A percentile compares a stretch with the other conserved stretches of the same genome.
These are phyloP conservation scores for Boletus rufocinnamomeus DNA, from an alignment of 768 basidiomycete genomes.

Conservation along the genomic window DNA sequence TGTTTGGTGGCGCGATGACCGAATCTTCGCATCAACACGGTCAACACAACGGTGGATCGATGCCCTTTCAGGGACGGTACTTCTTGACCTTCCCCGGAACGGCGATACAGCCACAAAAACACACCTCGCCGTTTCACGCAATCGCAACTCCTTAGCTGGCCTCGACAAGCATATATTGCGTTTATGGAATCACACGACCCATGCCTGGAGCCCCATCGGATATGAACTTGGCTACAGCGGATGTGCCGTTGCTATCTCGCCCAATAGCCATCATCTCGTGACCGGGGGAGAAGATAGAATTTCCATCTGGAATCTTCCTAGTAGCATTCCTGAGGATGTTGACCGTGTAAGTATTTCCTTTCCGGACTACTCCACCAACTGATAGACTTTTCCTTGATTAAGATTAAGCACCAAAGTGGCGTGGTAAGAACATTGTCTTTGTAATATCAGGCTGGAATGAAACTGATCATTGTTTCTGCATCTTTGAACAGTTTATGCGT, in stretches of 20 bases:
- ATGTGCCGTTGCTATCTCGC: slow-evolving; percentile 12
- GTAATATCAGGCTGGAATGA: not conserved
- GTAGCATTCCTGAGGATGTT: not conserved
- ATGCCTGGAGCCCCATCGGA: slow-evolving; percentile 3
- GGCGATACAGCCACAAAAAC: not conserved
- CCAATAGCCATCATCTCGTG: slow-evolving; percentile 8
- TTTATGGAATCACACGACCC: slow-evolving; percentile 11
- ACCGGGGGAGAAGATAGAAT: slow-evolving; percentile 14
- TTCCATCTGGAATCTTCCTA: slow-evolving; percentile 16
- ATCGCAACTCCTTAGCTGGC: slow-evolving; percentile 1
- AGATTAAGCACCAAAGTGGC: not conserved
- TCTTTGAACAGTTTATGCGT: slow-evolving; percentile 15
- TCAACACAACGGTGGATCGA: slow-evolving; percentile 17
- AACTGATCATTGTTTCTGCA: not conserved
- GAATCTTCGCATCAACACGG: slow-evolving; percentile 13
- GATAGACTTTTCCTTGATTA: not conserved
- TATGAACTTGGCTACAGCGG: slow-evolving; percentile 4
- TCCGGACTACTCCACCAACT: not conserved
- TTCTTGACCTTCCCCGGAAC: slow-evolving; percentile 12
- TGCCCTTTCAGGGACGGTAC: slow-evolving; percentile 5
- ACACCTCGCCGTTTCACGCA: slow-evolving; percentile 16
- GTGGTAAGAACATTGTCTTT: not conserved
- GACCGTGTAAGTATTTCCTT: slow-evolving; percentile 1
- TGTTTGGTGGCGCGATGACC: slow-evolving; percentile 20
- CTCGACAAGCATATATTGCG: slow-evolving; percentile 8